A percentile compares a stretch with the other conserved stretches of the same genome.
phyloP scores from a whole-genome alignment of 805 yeast genomes.

The Dipodascopsis tothii region DNA sequence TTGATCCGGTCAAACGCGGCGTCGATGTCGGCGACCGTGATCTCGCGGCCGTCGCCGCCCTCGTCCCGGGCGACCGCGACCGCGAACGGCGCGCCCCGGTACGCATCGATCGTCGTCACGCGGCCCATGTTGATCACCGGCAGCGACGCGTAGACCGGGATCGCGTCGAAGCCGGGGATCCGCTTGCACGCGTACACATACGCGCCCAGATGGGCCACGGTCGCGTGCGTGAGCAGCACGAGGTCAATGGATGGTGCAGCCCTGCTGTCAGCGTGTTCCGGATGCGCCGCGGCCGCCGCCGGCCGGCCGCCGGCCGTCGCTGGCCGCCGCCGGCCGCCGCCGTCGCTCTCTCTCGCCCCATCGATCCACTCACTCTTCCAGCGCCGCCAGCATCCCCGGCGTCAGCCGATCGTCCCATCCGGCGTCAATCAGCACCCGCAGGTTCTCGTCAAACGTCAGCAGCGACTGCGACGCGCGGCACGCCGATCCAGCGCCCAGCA shows the following conservation, averaged over 20 bases:
- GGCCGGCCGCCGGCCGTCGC: neutral
- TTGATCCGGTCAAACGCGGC: constrained; percentile 64
- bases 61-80: constrained; percentile 22
- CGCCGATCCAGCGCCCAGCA: constrained; percentile 19
- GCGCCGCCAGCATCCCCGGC: constrained; percentile 10
- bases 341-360: neutral
- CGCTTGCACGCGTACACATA: constrained; percentile 56
- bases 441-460: constrained; percentile 30
- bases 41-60: constrained; percentile 36
- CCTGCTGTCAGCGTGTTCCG: constrained; percentile 4
- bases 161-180: constrained; percentile 48
- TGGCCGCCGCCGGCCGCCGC: neutral
- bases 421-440: constrained; percentile 32
- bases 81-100: constrained; percentile 57
- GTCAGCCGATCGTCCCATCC: constrained; percentile 34
- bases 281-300: no score
- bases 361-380: constrained; percentile 13
- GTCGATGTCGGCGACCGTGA: constrained; percentile 71
- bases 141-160: constrained; percentile 71
- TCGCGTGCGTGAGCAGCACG: constrained; percentile 79
- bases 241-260: constrained; percentile 44
- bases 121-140: constrained; percentile 85
- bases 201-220: constrained; percentile 73
- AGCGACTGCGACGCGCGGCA: constrained; percentile 27
- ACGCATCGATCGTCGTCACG: constrained; percentile 74